Percentiles rank a stretch among this genome's conserved stretches.
These are phyloP conservation scores for Collybia nuda DNA, from an alignment of 768 basidiomycete genomes.

Conservation along the genomic window DNA sequence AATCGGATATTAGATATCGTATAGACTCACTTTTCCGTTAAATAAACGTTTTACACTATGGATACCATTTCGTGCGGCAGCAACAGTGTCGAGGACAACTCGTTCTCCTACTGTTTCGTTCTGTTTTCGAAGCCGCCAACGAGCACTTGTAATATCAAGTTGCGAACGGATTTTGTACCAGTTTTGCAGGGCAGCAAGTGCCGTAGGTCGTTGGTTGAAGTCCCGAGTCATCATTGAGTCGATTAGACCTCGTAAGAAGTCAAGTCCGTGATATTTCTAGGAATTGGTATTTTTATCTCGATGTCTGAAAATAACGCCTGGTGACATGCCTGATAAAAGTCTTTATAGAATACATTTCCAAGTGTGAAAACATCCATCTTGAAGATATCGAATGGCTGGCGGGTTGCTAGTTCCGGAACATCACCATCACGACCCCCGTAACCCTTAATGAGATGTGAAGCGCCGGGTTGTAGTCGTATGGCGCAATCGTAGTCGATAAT, in stretches of 20 bases:
- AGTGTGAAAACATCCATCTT: constrained; percentile 7
- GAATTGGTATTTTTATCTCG: background rate
- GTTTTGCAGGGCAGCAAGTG: background rate
- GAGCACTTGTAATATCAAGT: background rate
- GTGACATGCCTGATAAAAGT: background rate
- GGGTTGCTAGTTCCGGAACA: background rate
- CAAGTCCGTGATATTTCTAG: background rate
- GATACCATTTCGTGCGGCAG: background rate
- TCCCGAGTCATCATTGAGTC: background rate
- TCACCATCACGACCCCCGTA: background rate
- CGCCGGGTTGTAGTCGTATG: background rate
- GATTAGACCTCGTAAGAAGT: background rate
- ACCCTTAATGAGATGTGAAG: background rate
- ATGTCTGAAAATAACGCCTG: background rate
- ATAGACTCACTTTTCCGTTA: background rate
- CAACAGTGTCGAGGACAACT: constrained; percentile 4
- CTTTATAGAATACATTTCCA: constrained; percentile 1
- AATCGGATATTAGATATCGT: background rate
- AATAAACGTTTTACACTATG: constrained; percentile 2
- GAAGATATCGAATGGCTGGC: background rate
- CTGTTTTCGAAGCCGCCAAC: constrained; percentile 3
- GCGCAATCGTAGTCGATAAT: constrained; percentile 4
- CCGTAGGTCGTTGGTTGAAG: background rate
- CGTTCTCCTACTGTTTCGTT: background rate
- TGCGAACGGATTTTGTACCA: background rate